A percentile compares a stretch with the other conserved stretches of the same genome.
These are phyloP conservation scores for Artemisia tridentata DNA, from an alignment of 129 eudicot genomes.

Conservation along the genomic window DNA sequence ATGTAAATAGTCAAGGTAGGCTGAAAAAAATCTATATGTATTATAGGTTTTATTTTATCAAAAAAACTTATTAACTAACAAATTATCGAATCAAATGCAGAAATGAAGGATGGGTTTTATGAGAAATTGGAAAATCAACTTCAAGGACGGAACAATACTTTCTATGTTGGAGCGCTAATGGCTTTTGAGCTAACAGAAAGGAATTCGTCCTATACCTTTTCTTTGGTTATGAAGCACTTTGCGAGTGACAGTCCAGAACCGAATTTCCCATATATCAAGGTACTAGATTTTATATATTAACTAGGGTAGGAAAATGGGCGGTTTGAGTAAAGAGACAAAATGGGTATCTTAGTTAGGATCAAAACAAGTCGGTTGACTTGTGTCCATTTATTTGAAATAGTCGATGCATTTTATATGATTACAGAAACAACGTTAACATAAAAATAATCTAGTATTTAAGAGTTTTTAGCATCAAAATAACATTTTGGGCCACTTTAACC, in stretches of 20 bases:
- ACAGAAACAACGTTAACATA: too few relatives aligned
- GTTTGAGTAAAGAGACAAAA: neutral
- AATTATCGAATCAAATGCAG: conserved; percentile 18
- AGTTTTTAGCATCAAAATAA: too few relatives aligned
- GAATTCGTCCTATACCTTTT: conserved; percentile 42
- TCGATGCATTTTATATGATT: too few relatives aligned
- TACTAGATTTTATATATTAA: conserved; percentile 15
- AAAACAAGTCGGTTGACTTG: neutral
- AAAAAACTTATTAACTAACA: neutral
- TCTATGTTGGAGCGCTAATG: conserved; percentile 45
- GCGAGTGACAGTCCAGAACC: conserved; percentile 33
- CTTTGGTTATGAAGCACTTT: conserved; percentile 41
- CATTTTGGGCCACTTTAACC: too few relatives aligned
- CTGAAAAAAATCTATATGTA: conserved; percentile 1
- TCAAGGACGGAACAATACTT: conserved; percentile 44
- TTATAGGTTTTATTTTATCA: neutral
- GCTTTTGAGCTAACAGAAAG: conserved; percentile 57
- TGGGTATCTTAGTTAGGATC: neutral
- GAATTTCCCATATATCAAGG: conserved; percentile 44
- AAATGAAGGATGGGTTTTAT: conserved; percentile 53
- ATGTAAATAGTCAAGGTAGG: conserved; percentile 39
- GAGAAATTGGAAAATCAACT: conserved; percentile 43
- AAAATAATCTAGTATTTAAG: too few relatives aligned
- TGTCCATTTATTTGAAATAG: too few relatives aligned
- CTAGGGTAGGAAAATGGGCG: neutral